phyloP scores from a whole-genome alignment of 345 rosid genomes.

The Sisymbrium irio region DNA sequence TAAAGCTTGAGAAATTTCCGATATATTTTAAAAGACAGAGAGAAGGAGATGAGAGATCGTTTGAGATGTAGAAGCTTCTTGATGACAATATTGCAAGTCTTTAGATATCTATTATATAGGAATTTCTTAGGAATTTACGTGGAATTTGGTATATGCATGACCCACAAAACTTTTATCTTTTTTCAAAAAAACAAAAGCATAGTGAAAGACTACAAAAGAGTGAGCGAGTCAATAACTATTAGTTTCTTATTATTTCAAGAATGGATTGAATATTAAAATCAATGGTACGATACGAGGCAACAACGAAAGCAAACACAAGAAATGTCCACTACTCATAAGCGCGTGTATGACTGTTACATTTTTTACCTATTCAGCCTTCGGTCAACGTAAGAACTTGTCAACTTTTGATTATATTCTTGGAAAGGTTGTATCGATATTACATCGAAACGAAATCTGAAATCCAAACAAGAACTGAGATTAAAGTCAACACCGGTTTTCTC shows the following conservation, averaged over 20 bases:
- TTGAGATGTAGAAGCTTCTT: conserved; percentile 5
- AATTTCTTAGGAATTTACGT: not conserved
- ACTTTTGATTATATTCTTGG: not conserved
- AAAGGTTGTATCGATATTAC: not conserved
- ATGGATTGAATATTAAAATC: not conserved
- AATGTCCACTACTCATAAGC: not conserved
- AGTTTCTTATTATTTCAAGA: not conserved
- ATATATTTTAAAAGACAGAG: not conserved
- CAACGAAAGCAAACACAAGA: not conserved
- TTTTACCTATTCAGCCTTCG: not conserved
- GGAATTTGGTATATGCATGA: not conserved
- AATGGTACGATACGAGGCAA: not conserved
- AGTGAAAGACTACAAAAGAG: not conserved
- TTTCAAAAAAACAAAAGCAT: not conserved
- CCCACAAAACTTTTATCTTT: not conserved
- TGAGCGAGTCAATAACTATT: not conserved
- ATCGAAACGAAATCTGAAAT: not conserved
- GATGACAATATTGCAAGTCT: conserved; percentile 18
- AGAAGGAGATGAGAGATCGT: not conserved
- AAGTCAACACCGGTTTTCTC: not conserved
- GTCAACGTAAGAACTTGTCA: conserved; percentile 4
- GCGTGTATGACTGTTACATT: too few relatives aligned
- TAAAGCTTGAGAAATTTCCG: conserved; percentile 3
- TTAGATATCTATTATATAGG: not conserved
- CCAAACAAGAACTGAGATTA: not conserved